Conservation (phyloP, 345 rosid species). For the Trapa bicornis region DNA sequence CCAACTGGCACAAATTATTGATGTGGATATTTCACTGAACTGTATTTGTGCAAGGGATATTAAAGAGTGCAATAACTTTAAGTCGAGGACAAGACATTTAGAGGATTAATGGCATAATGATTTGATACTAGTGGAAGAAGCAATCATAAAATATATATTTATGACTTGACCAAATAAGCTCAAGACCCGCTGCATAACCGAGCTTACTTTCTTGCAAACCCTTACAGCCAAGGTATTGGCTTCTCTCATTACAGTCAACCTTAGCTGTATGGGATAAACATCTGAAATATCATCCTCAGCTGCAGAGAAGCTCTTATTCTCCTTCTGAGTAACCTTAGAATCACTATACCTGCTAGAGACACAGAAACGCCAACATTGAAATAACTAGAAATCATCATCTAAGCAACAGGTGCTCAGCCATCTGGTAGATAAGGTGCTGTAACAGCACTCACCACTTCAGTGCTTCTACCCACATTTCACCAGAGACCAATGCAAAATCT, state of each 20-base stretch:
- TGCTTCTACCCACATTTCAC: conserved; percentile 92
- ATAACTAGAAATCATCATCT: background rate
- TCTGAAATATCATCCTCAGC: conserved; percentile 88
- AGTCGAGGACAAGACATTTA: background rate
- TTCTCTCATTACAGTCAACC: conserved; percentile 63
- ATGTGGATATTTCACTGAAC: background rate
- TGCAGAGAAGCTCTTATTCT: conserved; percentile 54
- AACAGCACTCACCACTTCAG: conserved; percentile 57
- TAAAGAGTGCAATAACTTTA: background rate
- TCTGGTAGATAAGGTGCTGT: background rate
- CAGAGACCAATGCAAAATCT: conserved; percentile 87
- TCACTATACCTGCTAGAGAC: conserved; percentile 54
- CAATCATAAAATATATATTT: background rate
- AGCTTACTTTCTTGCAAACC: conserved; percentile 72
- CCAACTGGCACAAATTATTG: background rate
- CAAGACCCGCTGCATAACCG: background rate
- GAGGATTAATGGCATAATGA: background rate
- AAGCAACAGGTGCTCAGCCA: background rate
- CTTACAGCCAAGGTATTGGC: conserved; percentile 60
- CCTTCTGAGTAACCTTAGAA: conserved; percentile 53
- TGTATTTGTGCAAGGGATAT: background rate
- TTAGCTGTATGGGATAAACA: conserved; percentile 85
- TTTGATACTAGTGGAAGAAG: background rate
- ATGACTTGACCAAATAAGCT: background rate
- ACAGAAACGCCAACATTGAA: conserved; percentile 10